Evolutionary conservation across 2,329 filamentous ascomycete species (phyloP).

Genomic region (Spiromastix sp.): DNA sequence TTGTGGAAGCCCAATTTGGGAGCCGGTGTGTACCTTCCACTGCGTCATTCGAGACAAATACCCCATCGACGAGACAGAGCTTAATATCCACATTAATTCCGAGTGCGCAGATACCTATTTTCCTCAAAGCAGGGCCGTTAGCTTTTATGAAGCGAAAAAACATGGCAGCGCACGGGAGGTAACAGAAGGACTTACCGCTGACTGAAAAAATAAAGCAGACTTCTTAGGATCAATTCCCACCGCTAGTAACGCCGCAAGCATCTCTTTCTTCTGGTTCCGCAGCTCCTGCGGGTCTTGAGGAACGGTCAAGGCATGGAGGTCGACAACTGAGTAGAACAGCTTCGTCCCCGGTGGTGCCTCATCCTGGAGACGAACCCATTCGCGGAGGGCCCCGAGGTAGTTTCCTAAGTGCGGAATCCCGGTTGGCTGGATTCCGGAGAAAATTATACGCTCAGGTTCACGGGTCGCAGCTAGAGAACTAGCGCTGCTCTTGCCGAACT

Average conservation of each 20-base stretch:
- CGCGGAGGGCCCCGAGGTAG: conserved; percentile 77
- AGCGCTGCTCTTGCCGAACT: no score
- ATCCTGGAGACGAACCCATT: conserved; percentile 77
- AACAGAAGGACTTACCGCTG: conserved; percentile 43
- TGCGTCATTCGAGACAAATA: conserved; percentile 98
- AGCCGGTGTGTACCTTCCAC: conserved; percentile 64
- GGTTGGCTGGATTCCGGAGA: conserved; percentile 95
- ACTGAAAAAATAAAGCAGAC: conserved; percentile 74
- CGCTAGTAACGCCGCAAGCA: conserved; percentile 69
- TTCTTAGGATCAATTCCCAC: conserved; percentile 71
- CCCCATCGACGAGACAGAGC: conserved; percentile 81
- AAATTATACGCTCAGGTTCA: conserved; percentile 54
- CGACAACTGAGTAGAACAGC: conserved; percentile 78
- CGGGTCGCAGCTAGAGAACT: no score
- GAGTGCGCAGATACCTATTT: conserved; percentile 62
- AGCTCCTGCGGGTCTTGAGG: conserved; percentile 56
- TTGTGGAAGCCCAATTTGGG: conserved; percentile 9
- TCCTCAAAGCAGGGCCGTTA: conserved; percentile 7
- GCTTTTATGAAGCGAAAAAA: background rate
- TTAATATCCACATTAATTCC: conserved; percentile 95
- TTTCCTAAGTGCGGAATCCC: conserved; percentile 91
- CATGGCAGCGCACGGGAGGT: background rate
- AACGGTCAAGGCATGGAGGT: conserved; percentile 84
- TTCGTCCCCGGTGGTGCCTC: conserved; percentile 43
- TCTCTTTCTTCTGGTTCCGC: conserved; percentile 57